Conservation (phyloP, 768 basidiomycete genomes). For the Obba rivulosa region DNA sequence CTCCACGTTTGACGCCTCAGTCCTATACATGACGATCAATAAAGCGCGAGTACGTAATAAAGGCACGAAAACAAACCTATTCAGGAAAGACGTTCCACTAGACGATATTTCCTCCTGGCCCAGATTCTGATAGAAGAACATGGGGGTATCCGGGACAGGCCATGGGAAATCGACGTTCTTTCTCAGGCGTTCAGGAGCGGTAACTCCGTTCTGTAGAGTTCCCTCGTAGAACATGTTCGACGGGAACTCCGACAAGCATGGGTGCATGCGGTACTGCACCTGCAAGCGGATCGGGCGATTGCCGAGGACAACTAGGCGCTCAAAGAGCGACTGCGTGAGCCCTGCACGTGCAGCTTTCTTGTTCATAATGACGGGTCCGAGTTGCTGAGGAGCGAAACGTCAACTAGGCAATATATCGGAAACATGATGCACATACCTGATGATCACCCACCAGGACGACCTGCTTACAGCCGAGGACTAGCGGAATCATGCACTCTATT, state of each 20-base stretch:
- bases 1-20: constrained; percentile 98
- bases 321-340: constrained; percentile 95
- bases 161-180: constrained; percentile 99
- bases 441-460: constrained; percentile 98
- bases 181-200: constrained; percentile 92
- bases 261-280: constrained; percentile 99
- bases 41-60: constrained; percentile 8
- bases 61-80: constrained; percentile 49
- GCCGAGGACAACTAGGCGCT: constrained; percentile 90
- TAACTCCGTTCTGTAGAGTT: constrained; percentile 97
- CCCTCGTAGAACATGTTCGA: constrained; percentile 99
- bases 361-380: constrained; percentile 99
- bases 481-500: constrained; percentile 97
- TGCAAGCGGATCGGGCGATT: constrained; percentile 98
- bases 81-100: constrained; percentile 97
- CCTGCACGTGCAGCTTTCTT: constrained; percentile 99
- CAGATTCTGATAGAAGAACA: constrained; percentile 99
- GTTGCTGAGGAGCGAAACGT: constrained; percentile 48
- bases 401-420: constrained; percentile 4
- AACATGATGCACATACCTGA: constrained; percentile 30
- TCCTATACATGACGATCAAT: constrained; percentile 41
- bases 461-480: constrained; percentile 97
- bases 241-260: constrained; percentile 97
- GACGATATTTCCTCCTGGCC: constrained; percentile 99
- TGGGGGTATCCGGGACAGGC: constrained; percentile 95